Evolutionary conservation across 2,329 filamentous ascomycete species (phyloP).

Genomic region (Apiospora arundinis): DNA sequence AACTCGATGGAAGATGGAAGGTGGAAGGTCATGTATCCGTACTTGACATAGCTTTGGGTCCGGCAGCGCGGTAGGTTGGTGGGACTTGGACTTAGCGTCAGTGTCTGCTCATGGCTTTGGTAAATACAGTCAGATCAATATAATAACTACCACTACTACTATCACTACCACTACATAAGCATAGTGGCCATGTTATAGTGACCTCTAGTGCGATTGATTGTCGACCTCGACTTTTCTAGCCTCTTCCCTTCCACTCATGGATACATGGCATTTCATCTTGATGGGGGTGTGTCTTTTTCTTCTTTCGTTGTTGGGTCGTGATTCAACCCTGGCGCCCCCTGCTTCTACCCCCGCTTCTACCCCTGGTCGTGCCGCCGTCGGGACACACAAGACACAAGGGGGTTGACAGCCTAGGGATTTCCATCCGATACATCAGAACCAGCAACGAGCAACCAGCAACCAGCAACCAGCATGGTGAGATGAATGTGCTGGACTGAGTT

Average conservation of each 20-base stretch:
- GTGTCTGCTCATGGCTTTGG: not conserved
- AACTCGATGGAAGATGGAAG: too few relatives aligned
- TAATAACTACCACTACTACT: too few relatives aligned
- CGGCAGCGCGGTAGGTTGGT: not conserved
- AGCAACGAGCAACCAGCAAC: too few relatives aligned
- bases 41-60: not conserved
- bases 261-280: not conserved
- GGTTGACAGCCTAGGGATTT: not conserved
- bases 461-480: not conserved
- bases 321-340: not conserved
- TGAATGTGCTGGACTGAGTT: not conserved
- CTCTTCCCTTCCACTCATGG: not conserved
- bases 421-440: not conserved
- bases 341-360: too few relatives aligned
- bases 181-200: too few relatives aligned
- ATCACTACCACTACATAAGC: not conserved
- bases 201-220: not conserved
- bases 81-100: slow-evolving; percentile 1
- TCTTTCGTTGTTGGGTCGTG: not conserved
- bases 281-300: not conserved
- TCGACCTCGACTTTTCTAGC: not conserved
- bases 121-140: not conserved
- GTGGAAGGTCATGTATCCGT: not conserved
- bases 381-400: not conserved
- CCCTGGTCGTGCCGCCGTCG: not conserved